Conservation (phyloP, 2,329 filamentous ascomycete genomes). For the Hymenoscyphus fraxineus region DNA sequence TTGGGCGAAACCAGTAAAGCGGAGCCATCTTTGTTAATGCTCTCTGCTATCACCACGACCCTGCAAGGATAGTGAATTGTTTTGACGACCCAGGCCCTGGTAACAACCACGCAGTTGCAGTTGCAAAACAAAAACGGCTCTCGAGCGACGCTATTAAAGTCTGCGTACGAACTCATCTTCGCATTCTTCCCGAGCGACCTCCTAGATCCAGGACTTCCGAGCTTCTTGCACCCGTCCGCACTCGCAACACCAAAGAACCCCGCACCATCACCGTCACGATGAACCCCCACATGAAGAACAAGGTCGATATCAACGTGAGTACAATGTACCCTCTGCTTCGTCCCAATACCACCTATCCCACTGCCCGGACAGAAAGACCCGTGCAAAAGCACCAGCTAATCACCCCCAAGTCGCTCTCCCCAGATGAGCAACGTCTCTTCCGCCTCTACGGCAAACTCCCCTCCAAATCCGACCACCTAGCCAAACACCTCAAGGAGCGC, state of each 20-base stretch:
- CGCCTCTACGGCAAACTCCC: constrained; percentile 97
- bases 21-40: constrained; percentile 4
- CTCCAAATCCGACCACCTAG: constrained; percentile 90
- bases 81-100: constrained; percentile 14
- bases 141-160: constrained; percentile 13
- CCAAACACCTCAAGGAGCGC: constrained; percentile 98
- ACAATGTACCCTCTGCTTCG: constrained; percentile 19
- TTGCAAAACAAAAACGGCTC: constrained; percentile 13
- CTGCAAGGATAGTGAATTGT: constrained; percentile 16
- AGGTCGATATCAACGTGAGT: constrained; percentile 91
- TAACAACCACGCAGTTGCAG: constrained; percentile 11
- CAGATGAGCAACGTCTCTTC: constrained; percentile 95
- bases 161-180: neutral
- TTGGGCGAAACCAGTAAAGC: constrained; percentile 4
- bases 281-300: constrained; percentile 98
- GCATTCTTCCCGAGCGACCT: neutral
- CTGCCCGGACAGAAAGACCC: neutral
- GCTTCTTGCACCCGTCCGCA: neutral
- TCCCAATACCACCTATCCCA: constrained; percentile 3
- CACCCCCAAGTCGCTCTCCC: constrained; percentile 69
- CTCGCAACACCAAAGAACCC: constrained; percentile 8
- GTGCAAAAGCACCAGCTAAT: constrained; percentile 2
- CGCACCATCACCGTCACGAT: constrained; percentile 47
- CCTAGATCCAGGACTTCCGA: neutral
- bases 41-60: neutral